Evolutionary conservation across 2,329 filamentous ascomycete species (phyloP).

Genomic region (Xylaria sp.): DNA sequence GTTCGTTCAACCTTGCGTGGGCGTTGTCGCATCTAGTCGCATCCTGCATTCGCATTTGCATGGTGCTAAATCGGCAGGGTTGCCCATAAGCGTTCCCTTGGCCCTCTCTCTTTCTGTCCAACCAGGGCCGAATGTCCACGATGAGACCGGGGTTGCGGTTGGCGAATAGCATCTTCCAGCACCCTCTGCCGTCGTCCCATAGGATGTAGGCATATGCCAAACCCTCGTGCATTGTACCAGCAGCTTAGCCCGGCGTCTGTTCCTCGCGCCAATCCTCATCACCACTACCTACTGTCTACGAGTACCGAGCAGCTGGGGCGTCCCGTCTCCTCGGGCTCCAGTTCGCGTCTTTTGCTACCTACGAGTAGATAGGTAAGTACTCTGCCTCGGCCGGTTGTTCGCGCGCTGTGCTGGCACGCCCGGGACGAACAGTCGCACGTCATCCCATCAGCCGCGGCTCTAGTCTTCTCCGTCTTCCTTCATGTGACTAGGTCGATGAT

Average conservation of each 20-base stretch:
- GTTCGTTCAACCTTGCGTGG: background rate
- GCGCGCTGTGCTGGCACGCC: background rate
- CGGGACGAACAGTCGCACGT: background rate
- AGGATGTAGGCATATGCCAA: constrained; percentile 39
- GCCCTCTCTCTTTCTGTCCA: constrained; percentile 21
- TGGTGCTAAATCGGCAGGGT: constrained; percentile 17
- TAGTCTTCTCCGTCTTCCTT: constrained; percentile 2
- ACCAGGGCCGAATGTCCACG: constrained; percentile 26
- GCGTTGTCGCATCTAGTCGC: constrained; percentile 1
- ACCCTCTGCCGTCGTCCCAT: constrained; percentile 34
- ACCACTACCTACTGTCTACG: background rate
- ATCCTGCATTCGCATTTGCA: constrained; percentile 7
- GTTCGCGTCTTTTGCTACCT: background rate
- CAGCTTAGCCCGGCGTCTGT: constrained; percentile 42
- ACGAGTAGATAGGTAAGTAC: background rate
- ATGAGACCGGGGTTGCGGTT: constrained; percentile 21
- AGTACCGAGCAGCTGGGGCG: background rate
- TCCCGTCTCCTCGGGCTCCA: background rate
- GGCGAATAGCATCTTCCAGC: constrained; percentile 35
- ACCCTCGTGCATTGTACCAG: constrained; percentile 37
- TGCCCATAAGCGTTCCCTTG: constrained; percentile 17
- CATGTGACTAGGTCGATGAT: constrained; percentile 14
- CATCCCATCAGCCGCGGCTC: background rate
- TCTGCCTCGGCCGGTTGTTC: constrained; percentile 1
- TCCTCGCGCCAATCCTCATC: constrained; percentile 21